Conservation (phyloP, 805 yeast genomes). For the Groenewaldozyma salmanticensis region DNA sequence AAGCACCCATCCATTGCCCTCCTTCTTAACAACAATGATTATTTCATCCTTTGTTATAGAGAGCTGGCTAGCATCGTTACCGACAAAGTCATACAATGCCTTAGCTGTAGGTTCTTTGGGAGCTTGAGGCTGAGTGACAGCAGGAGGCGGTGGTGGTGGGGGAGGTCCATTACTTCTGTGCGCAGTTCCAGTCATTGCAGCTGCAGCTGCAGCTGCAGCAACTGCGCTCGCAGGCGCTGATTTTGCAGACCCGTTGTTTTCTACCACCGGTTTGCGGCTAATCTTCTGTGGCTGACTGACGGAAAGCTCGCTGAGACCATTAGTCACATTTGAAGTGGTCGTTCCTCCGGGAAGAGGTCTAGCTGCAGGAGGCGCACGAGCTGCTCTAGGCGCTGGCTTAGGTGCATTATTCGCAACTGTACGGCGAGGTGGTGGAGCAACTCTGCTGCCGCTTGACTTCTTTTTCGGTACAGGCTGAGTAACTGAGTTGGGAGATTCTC, state of each 20-base stretch:
- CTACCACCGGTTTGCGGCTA: too few species aligned
- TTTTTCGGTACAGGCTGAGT: constrained; percentile 65
- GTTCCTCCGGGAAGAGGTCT: constrained; percentile 4
- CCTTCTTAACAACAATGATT: constrained; percentile 60
- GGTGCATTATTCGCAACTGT: constrained; percentile 10
- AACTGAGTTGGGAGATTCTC: constrained; percentile 62
- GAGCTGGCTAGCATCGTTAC: constrained; percentile 75
- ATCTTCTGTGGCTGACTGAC: too few species aligned
- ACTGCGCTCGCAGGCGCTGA: neutral
- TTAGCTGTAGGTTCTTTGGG: constrained; percentile 65
- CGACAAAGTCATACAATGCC: constrained; percentile 83
- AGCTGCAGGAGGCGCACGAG: constrained; percentile 5
- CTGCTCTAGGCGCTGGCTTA: constrained; percentile 11
- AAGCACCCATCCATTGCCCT: constrained; percentile 89
- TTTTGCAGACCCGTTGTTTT: neutral
- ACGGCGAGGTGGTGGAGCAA: constrained; percentile 1
- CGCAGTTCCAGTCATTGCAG: constrained; percentile 23
- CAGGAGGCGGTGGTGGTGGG: constrained; percentile 48
- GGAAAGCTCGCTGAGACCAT: constrained; percentile 8
- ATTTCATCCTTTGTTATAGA: constrained; percentile 71
- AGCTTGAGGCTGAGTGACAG: constrained; percentile 54
- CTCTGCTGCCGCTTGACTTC: constrained; percentile 16
- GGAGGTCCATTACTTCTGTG: constrained; percentile 13
- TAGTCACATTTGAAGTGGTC: constrained; percentile 1
- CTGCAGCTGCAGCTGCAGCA: constrained; percentile 3